Evolutionary conservation across 2,329 filamentous ascomycete species (phyloP), one percentile per base, ranked within the genome.

Genomic region (Cytospora schulzeri): DNA sequence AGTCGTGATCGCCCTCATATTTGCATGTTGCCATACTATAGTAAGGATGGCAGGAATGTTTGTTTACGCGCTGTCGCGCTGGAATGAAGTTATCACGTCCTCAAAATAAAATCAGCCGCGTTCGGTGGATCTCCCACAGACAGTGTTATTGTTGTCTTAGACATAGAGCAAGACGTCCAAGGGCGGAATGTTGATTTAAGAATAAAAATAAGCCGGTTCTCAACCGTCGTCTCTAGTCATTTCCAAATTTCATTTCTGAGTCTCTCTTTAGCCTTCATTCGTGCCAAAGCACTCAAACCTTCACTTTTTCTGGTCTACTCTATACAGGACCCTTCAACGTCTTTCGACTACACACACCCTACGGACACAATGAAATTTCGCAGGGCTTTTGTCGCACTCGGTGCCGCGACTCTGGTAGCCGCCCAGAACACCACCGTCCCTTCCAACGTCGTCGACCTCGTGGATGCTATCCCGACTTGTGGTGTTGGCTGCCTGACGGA

Each of bases 1-100:
- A 14, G 38, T 19, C 38, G 3, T 5, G 38, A n/a, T 41, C 38
- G n/a, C n/a, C 38, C 38, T 41, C 38, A 7, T 41, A 2, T 11
- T 41, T 19, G 38, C 19, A 7, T 17, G 38, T 41, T 41, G 38
- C 38, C 6, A 41, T 41, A 41, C 38, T 15, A 5, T 41, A 41
- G 15, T 41, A 41, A n/a, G 38, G n/a, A 41, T 19, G 38, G 17
- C 17, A 9, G 17, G 17, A n/a, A 41, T 41, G 19, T 8, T 19
- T 41, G 38, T 41, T 41, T 51, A 11, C 28, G 52, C 59, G 8
- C 7, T 15, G 15, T 6, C 2, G 19, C 1, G 26, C 38, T 61
- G 59, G 59, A 61, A 61, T 61, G 59, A 17, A n/a, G 59, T 17
- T 19, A 3, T 33, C 31, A 61, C 17, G 33, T n/a, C 24, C 51